Conservation (phyloP, 257 asterid species). For the Vinca minor region DNA sequence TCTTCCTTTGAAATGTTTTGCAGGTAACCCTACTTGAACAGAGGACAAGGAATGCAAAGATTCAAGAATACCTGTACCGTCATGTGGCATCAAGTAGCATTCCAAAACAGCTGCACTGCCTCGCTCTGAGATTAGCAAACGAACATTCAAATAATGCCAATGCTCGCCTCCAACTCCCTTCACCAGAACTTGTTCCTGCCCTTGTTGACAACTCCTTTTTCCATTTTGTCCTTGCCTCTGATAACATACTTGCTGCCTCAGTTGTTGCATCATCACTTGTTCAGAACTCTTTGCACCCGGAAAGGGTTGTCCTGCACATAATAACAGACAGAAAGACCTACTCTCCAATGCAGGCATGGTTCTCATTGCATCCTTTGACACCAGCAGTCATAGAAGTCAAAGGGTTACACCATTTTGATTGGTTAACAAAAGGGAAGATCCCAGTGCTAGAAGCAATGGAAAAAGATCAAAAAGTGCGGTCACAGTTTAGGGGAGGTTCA, state of each 20-base stretch:
- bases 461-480: slow-evolving; percentile 73
- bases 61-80: slow-evolving; percentile 90
- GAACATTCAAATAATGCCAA: slow-evolving; percentile 80
- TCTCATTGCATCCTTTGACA: slow-evolving; percentile 62
- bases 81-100: slow-evolving; percentile 99
- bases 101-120: slow-evolving; percentile 91
- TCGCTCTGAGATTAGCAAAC: slow-evolving; percentile 64
- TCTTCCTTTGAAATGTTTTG: slow-evolving; percentile 6
- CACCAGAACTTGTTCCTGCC: slow-evolving; percentile 74
- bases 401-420: slow-evolving; percentile 83
- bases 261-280: slow-evolving; percentile 88
- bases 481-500: slow-evolving; percentile 87
- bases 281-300: slow-evolving; percentile 55
- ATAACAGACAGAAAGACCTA: slow-evolving; percentile 84
- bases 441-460: slow-evolving; percentile 98
- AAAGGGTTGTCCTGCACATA: slow-evolving; percentile 58
- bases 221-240: slow-evolving; percentile 89
- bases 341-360: slow-evolving; percentile 97
- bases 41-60: slow-evolving; percentile 81
- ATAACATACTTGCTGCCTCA: slow-evolving; percentile 86
- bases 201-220: slow-evolving; percentile 72
- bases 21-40: slow-evolving; percentile 76
- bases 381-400: slow-evolving; percentile 87
- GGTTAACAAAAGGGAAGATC: slow-evolving; percentile 86
- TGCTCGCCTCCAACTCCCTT: slow-evolving; percentile 92